These are phyloP conservation scores for Gentiana macrophylla DNA, from an alignment of 257 asterid genomes.

Conservation along the genomic window DNA sequence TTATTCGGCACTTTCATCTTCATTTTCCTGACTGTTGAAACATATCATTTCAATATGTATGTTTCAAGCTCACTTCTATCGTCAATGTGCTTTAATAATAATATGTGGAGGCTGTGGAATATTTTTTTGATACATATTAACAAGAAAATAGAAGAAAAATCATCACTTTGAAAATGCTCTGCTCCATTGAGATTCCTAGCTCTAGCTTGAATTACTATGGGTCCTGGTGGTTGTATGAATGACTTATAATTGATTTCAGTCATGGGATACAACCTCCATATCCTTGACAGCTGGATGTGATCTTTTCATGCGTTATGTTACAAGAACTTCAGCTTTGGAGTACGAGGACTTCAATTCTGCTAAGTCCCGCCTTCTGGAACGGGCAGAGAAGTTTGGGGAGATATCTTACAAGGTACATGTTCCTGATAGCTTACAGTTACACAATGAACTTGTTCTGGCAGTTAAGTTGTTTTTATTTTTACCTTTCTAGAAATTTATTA, in stretches of 20 bases:
- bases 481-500: background rate
- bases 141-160: too few species aligned
- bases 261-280: conserved; percentile 94
- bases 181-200: too few species aligned
- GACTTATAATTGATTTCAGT: conserved; percentile 28
- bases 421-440: background rate
- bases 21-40: too few species aligned
- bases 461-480: background rate
- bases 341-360: conserved; percentile 83
- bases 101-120: too few species aligned
- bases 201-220: too few species aligned
- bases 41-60: too few species aligned
- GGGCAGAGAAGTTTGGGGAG: conserved; percentile 95
- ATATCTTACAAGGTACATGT: conserved; percentile 64
- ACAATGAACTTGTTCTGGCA: background rate
- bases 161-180: too few species aligned
- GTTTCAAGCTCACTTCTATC: too few species aligned
- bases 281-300: conserved; percentile 93
- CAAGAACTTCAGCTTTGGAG: conserved; percentile 85
- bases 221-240: too few species aligned
- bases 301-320: conserved; percentile 83
- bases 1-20: background rate
- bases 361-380: conserved; percentile 74
- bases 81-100: too few species aligned
- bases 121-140: too few species aligned